These are phyloP conservation scores for Crithidia expoeki DNA, from an alignment of 208 protist species.

Conservation along the genomic window DNA sequence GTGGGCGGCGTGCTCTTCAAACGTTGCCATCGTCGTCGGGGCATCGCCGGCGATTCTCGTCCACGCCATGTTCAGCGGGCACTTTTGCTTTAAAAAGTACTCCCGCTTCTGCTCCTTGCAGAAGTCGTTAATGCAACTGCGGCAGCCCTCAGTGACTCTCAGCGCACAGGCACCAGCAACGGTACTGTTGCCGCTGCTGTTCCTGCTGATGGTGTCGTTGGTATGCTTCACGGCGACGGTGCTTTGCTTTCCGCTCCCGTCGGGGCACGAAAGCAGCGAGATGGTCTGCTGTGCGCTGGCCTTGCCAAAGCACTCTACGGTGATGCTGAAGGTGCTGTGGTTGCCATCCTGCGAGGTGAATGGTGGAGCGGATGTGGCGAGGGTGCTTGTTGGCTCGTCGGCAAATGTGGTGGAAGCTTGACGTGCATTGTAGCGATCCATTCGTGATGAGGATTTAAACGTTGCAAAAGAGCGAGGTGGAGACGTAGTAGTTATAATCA, in stretches of 20 bases:
- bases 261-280: background rate
- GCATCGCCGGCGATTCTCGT: constrained; percentile 4
- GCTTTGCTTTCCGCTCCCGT: background rate
- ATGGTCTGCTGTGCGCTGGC: background rate
- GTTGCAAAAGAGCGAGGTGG: no score
- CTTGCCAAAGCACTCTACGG: background rate
- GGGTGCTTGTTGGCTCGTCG: background rate
- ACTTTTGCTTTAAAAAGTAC: constrained; percentile 32
- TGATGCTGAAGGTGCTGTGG: background rate
- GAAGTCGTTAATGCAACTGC: constrained; percentile 23
- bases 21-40: constrained; percentile 10
- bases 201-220: background rate
- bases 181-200: constrained; percentile 2
- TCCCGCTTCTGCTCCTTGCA: constrained; percentile 22
- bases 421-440: constrained; percentile 14
- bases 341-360: background rate
- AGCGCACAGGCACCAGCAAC: background rate
- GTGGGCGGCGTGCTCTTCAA: constrained; percentile 17
- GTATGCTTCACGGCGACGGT: background rate
- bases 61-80: constrained; percentile 25
- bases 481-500: no score
- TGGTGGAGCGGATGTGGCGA: background rate
- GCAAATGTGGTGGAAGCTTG: constrained; percentile 14
- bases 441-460: constrained; percentile 1
- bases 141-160: constrained; percentile 28